Base-by-base conservation (phyloP, 352 stramenopile genomes). In the Elongisporangium anandrum region DNA sequence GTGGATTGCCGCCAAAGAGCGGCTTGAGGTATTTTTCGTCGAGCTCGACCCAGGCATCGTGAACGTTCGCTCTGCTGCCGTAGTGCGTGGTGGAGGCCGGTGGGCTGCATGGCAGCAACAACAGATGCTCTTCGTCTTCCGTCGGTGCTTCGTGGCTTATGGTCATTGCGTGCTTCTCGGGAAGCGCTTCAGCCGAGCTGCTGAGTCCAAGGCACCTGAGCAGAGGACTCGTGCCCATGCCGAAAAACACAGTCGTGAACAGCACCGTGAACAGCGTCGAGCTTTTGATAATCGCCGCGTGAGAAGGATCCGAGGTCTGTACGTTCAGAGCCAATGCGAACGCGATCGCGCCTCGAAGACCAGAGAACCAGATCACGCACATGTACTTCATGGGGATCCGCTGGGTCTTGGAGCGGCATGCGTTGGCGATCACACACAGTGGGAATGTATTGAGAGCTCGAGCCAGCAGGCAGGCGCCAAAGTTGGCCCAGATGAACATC, bases 361-460 rank as follows among this genome's bases (percentile, higher is more conserved):
- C 95, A 1, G 90, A 87, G 61, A 98, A 98, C 89, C 90, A 98
- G 48, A 98, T 92, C 21, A 94, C 85, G 13, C 88, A 29, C 77
- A 90, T 90, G 60, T 90, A 88, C 21, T 41, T 73, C 39, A 80
- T 68, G 0, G 81, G 74, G 54, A 92, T 92, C 22, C 59, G 64
- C 13, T 68, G 56, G 17, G 61, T 34, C 12, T 66, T 54, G 0
- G 63, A 70, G 3, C 81, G 77, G 8, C 64, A 74, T 2, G 56
- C 26, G 52, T 93, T 93, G 20, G 83, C 77, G 8, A 87, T 38
- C 1, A 56, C 54, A 29, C 83, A 93, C n/a, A 93, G 55, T 19
- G 83, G 81, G 56, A 93, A 93, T 17, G 81, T 90, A 61, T 88
- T 91, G 50, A 83, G 57, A 8, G 78, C 77, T 41, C 83, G 65